phyloP scores from a whole-genome alignment of 805 yeast species.

The Metschnikowia arizonensis region DNA sequence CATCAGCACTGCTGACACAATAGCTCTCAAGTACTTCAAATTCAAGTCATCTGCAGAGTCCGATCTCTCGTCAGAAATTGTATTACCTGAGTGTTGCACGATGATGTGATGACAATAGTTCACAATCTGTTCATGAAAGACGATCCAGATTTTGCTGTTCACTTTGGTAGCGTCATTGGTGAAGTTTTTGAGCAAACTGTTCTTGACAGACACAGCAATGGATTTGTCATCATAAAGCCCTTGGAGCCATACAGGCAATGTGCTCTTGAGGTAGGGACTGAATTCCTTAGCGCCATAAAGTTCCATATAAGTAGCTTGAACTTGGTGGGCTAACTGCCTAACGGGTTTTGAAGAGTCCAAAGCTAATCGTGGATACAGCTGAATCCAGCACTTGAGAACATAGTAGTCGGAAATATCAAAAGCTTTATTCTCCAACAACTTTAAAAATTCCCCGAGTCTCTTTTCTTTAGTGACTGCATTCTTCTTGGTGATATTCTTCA shows the following conservation, averaged over 20 bases:
- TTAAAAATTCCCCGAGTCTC: constrained; percentile 52
- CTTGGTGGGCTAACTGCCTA: constrained; percentile 57
- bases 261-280: constrained; percentile 63
- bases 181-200: constrained; percentile 52
- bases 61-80: constrained; percentile 72
- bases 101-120: constrained; percentile 52
- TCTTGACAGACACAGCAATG: constrained; percentile 49
- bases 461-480: constrained; percentile 84
- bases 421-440: constrained; percentile 30
- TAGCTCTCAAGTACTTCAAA: constrained; percentile 57
- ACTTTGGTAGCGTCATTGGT: constrained; percentile 48
- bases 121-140: constrained; percentile 54
- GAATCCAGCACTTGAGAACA: constrained; percentile 65
- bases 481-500: constrained; percentile 72
- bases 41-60: constrained; percentile 61
- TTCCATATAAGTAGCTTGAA: constrained; percentile 47
- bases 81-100: constrained; percentile 52
- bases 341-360: constrained; percentile 66
- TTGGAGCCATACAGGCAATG: constrained; percentile 68
- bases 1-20: constrained; percentile 48
- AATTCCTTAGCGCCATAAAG: constrained; percentile 54
- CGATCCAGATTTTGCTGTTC: constrained; percentile 50
- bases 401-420: constrained; percentile 43
- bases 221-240: constrained; percentile 72
- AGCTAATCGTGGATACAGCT: constrained; percentile 74